Conservation (phyloP, 2,329 filamentous ascomycete species). For the Cladophialophora bantiana region DNA sequence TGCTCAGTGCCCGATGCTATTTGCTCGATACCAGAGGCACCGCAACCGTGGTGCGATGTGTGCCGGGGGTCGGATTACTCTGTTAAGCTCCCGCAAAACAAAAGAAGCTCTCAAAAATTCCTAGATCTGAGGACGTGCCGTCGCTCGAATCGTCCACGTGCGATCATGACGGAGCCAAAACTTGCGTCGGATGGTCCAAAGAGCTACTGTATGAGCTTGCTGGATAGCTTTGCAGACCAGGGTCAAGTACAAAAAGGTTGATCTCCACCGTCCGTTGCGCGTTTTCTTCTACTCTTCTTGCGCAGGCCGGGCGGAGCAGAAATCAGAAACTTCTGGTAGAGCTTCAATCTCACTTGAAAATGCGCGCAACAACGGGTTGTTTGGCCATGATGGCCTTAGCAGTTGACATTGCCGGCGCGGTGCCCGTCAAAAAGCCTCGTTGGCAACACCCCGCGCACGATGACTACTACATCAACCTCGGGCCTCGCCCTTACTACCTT, state of each 20-base stretch:
- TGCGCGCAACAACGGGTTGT: conserved; percentile 26
- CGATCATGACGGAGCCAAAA: conserved; percentile 1
- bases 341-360: conserved; percentile 10
- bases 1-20: conserved; percentile 15
- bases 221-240: neutral
- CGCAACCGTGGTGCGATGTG: conserved; percentile 1
- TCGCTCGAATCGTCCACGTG: conserved; percentile 29
- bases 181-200: conserved; percentile 13
- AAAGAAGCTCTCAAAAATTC: conserved; percentile 11
- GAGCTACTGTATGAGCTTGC: conserved; percentile 15
- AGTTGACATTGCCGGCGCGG: conserved; percentile 22
- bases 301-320: conserved; percentile 13
- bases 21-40: conserved; percentile 21
- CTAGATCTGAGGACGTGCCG: conserved; percentile 6
- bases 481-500: conserved; percentile 70
- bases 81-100: conserved; percentile 9
- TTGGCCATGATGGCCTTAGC: conserved; percentile 29
- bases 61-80: neutral
- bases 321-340: neutral
- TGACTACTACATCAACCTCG: conserved; percentile 60
- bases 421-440: conserved; percentile 24
- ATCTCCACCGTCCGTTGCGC: neutral
- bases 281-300: conserved; percentile 7
- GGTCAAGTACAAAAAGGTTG: conserved; percentile 23
- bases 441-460: conserved; percentile 20